Conservation (phyloP, 768 basidiomycete genomes). For the Pleurotus tuber-regium region DNA sequence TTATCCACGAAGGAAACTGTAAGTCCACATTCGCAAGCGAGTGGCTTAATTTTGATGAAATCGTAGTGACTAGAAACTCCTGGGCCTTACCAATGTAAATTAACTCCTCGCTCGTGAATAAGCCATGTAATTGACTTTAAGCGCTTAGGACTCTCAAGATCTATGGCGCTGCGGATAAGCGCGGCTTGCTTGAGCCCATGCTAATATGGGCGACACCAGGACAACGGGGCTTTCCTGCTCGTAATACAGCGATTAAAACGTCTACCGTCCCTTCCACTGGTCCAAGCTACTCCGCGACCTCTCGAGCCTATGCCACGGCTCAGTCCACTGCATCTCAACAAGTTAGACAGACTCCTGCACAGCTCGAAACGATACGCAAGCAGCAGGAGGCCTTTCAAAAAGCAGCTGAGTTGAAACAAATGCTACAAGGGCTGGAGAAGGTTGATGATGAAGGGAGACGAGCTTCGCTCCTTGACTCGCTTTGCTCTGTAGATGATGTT, state of each 20-base stretch:
- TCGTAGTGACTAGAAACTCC: background rate
- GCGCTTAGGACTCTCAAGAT: slow-evolving; percentile 60
- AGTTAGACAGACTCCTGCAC: slow-evolving; percentile 27
- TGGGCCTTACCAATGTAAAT: slow-evolving; percentile 48
- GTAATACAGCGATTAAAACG: slow-evolving; percentile 13
- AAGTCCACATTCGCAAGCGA: slow-evolving; percentile 36
- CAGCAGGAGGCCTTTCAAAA: slow-evolving; percentile 54
- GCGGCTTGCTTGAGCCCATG: slow-evolving; percentile 57
- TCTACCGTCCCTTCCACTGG: slow-evolving; percentile 15
- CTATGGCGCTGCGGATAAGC: slow-evolving; percentile 63
- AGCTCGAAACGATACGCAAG: slow-evolving; percentile 38
- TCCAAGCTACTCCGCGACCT: no score
- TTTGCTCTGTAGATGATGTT: slow-evolving; percentile 70
- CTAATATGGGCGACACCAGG: slow-evolving; percentile 76
- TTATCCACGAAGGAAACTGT: slow-evolving; percentile 69
- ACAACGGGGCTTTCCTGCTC: slow-evolving; percentile 52
- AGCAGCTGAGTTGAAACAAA: slow-evolving; percentile 64
- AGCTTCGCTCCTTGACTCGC: slow-evolving; percentile 62
- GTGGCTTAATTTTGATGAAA: slow-evolving; percentile 30
- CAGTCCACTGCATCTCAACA: background rate
- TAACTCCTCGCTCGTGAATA: background rate
- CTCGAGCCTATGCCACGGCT: background rate
- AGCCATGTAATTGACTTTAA: background rate
- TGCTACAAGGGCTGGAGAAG: slow-evolving; percentile 67
- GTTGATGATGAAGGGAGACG: slow-evolving; percentile 78